A percentile compares a stretch with the other conserved stretches of the same genome.
Conservation (phyloP, 352 stramenopile genomes). For the Phytophthora citrophthora region DNA sequence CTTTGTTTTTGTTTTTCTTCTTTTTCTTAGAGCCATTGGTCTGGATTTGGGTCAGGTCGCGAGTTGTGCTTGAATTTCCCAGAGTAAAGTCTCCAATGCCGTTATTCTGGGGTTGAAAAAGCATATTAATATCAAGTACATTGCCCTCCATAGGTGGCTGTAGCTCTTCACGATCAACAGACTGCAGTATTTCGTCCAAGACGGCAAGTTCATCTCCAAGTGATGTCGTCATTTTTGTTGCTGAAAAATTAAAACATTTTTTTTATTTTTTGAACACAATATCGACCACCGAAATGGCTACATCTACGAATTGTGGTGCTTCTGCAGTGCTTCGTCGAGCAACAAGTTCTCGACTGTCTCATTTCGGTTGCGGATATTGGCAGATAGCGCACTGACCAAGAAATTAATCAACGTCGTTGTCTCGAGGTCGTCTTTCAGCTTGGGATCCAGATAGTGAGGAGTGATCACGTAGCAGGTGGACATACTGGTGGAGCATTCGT, state of each 20-base stretch:
- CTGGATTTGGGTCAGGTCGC: not conserved
- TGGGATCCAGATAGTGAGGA: conserved; percentile 42
- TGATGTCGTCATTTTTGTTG: not conserved
- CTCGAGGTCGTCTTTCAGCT: conserved; percentile 31
- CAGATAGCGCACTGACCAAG: conserved; percentile 37
- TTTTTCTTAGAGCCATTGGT: conserved; percentile 3
- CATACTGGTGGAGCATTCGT: conserved; percentile 45
- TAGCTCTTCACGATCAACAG: not conserved
- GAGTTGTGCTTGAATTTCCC: not conserved
- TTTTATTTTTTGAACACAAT: not conserved
- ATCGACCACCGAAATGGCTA: conserved; percentile 18
- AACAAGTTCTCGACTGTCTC: conserved; percentile 59
- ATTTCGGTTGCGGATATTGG: conserved; percentile 39
- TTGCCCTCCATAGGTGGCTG: not conserved
- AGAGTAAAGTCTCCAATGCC: not conserved
- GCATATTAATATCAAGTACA: conserved; percentile 1
- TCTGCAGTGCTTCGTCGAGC: conserved; percentile 30
- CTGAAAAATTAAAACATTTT: not conserved
- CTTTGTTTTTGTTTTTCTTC: conserved; percentile 27
- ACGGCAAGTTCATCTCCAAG: conserved; percentile 11
- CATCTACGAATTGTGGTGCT: conserved; percentile 10
- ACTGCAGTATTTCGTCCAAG: conserved; percentile 16
- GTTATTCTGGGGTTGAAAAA: conserved; percentile 6
- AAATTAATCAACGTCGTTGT: conserved; percentile 48
- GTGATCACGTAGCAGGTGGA: conserved; percentile 61